These are phyloP conservation scores for Psilocybe sp. DNA, from an alignment of 768 basidiomycete species.

Conservation along the genomic window DNA sequence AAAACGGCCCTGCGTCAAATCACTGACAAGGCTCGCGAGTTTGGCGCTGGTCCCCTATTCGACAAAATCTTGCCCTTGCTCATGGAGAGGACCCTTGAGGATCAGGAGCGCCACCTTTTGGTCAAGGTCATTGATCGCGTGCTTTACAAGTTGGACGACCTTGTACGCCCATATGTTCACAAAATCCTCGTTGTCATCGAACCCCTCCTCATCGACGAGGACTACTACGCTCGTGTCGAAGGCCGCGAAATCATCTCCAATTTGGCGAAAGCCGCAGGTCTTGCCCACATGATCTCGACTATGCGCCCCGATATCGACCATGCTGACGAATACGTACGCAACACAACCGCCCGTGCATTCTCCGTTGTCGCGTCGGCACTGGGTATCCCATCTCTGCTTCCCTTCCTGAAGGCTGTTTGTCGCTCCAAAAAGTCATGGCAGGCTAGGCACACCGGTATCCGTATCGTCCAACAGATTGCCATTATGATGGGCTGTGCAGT, in stretches of 20 bases:
- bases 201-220: conserved; percentile 97
- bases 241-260: conserved; percentile 99
- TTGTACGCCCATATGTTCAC: conserved; percentile 98
- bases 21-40: conserved; percentile 98
- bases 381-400: conserved; percentile 94
- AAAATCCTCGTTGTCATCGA: conserved; percentile 99
- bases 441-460: conserved; percentile 97
- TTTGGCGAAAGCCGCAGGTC: conserved; percentile 95
- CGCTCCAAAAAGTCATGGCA: conserved; percentile 99
- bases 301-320: conserved; percentile 99
- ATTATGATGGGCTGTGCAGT: conserved; percentile 99
- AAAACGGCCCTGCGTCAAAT: conserved; percentile 98
- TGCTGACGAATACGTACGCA: conserved; percentile 98
- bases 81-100: conserved; percentile 97
- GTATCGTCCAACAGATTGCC: conserved; percentile 98
- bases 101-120: conserved; percentile 95
- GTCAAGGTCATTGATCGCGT: conserved; percentile 99
- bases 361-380: conserved; percentile 98
- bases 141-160: conserved; percentile 97
- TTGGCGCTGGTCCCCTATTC: conserved; percentile 96
- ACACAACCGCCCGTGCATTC: conserved; percentile 98
- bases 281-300: conserved; percentile 99
- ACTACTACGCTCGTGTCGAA: conserved; percentile 94
- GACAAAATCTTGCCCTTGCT: conserved; percentile 98
- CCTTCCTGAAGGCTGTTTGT: conserved; percentile 98